These are phyloP conservation scores for Chlamydomonas asymmetrica DNA, from an alignment of 139 green algal species.

Conservation along the genomic window DNA sequence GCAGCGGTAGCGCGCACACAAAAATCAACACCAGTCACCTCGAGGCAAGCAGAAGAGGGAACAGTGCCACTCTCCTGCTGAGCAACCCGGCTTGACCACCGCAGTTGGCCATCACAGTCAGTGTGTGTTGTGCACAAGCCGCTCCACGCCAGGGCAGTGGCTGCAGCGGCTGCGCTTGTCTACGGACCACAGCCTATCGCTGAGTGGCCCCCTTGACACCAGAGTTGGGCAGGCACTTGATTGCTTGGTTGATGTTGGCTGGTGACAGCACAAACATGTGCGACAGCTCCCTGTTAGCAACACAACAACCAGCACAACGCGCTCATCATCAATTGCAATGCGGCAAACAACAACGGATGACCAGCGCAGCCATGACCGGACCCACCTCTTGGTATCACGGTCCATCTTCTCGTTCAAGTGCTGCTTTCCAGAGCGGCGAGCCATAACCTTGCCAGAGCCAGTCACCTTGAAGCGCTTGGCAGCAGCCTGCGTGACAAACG, in stretches of 20 bases:
- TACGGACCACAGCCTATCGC: too few species aligned
- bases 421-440: slow-evolving; percentile 81
- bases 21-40: too few species aligned
- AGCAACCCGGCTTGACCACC: too few species aligned
- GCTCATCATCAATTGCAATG: neutral
- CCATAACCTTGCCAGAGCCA: slow-evolving; percentile 78
- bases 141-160: too few species aligned
- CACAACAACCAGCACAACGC: neutral
- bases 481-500: slow-evolving; percentile 55
- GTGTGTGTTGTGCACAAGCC: too few species aligned
- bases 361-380: neutral
- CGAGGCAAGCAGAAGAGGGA: too few species aligned
- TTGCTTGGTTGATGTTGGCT: slow-evolving; percentile 26
- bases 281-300: slow-evolving; percentile 2
- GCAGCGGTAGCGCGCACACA: too few species aligned
- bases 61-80: too few species aligned
- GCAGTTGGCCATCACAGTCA: too few species aligned
- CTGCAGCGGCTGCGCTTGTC: too few species aligned
- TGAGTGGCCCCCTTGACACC: too few species aligned
- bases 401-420: slow-evolving; percentile 91
- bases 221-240: slow-evolving; percentile 40
- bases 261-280: slow-evolving; percentile 19
- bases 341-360: neutral
- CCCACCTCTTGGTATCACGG: slow-evolving; percentile 42
- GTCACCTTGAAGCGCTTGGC: slow-evolving; percentile 89